Base-by-base conservation (phyloP, 2,329 filamentous ascomycete genomes). In the Xylariaceae sp. region DNA sequence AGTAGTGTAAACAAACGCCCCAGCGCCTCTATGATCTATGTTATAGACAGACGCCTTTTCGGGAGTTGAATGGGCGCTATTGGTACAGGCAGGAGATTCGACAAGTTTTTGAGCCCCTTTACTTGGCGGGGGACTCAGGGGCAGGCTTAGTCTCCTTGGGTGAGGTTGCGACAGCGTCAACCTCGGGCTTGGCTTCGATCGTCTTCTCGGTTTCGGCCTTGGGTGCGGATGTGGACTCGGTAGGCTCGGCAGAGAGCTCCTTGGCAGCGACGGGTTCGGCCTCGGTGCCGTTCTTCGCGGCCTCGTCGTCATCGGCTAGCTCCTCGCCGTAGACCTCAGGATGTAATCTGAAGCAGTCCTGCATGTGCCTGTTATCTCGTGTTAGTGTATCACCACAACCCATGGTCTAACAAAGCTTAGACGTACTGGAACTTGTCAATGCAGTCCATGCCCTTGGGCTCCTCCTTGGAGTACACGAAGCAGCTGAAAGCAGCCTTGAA, bases 401-500 rank as follows among this genome's bases (percentile, higher is more conserved):
- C 45, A n/a, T 10, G 34, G 55, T 23, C 51, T n/a, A 30, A 30
- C n/a, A 11, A 45, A 15, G 30, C 10, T 13, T 9, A 13, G 44
- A 60, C 88, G 51, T 81, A 94, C 91, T 96, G 92, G 82, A 97
- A 97, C 78, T 94, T 96, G 34, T 96, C 92, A 71, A 97, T 94
- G 78, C 92, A 97, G 73, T 97, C 92, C 79, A 96, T 93, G 55
- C 93, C 93, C 85, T 99, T 99, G 42, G 92, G 92, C 73, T 99
- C 94, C 73, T 96, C 90, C 48, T 85, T 86, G 2, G 90, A 96
- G 78, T 88, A 94, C n/a, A 99, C 92, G 71, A 99, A 99, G 78
- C 94, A 99, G 83, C 92, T 96, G 71, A 99, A 99, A 0, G 94
- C 94, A 23, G 87, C 87, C 79, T 88, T 92, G 83, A 99, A 99